These are phyloP conservation scores for Phlegmacium glaucopus DNA, from an alignment of 768 basidiomycete species.

Conservation along the genomic window DNA sequence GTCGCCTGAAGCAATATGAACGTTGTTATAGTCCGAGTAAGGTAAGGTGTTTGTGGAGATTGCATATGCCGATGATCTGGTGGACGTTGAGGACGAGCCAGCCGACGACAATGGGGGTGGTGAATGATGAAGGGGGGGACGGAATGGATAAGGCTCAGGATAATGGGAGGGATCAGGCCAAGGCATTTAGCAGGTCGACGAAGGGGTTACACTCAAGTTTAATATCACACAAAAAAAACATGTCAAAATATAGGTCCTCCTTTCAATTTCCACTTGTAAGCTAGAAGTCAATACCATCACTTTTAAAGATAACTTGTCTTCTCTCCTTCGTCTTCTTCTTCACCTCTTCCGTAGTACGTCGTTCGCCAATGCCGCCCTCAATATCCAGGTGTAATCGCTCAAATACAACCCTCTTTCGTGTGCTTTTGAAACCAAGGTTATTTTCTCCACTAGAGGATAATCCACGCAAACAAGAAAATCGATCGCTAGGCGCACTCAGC, in stretches of 20 bases:
- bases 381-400: conserved; percentile 89
- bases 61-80: conserved; percentile 77
- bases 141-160: conserved; percentile 70
- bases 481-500: conserved; percentile 76
- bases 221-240: no score
- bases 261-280: no score
- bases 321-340: conserved; percentile 8
- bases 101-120: conserved; percentile 60
- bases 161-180: conserved; percentile 66
- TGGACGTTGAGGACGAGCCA: conserved; percentile 67
- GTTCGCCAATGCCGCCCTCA: conserved; percentile 80
- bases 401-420: conserved; percentile 79
- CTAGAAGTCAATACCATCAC: conserved; percentile 67
- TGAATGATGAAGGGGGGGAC: conserved; percentile 41
- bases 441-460: conserved; percentile 84
- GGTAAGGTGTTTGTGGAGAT: conserved; percentile 61
- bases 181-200: conserved; percentile 18
- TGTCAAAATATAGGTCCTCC: no score
- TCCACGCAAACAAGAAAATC: conserved; percentile 80
- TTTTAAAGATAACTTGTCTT: conserved; percentile 40
- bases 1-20: conserved; percentile 64
- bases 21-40: conserved; percentile 60
- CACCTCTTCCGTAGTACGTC: conserved; percentile 50
- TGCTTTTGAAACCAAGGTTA: conserved; percentile 93
- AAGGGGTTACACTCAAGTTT: conserved; percentile 18